Conservation (phyloP, 1,284 basidiomycete genomes). For the Leccinum angustisporum region DNA sequence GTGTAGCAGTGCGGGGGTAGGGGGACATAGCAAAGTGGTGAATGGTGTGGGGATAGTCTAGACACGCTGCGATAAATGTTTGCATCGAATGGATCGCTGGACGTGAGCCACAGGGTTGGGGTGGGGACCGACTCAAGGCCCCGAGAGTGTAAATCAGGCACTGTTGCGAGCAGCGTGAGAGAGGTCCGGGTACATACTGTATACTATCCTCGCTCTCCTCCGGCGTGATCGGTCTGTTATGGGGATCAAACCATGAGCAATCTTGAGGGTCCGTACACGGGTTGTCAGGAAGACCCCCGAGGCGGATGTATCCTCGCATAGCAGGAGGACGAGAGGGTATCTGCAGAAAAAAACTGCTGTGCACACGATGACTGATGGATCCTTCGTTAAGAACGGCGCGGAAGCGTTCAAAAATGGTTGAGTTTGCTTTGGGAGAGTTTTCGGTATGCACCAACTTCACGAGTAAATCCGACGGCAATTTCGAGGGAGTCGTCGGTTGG, state of each 20-base stretch:
- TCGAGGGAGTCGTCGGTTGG: slow-evolving; percentile 98
- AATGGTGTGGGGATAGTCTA: too few relatives aligned
- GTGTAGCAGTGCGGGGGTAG: too few relatives aligned
- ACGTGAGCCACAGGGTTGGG: too few relatives aligned
- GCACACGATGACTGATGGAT: slow-evolving; percentile 91
- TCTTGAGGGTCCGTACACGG: slow-evolving; percentile 94
- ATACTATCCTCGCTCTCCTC: slow-evolving; percentile 70
- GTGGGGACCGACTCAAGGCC: too few relatives aligned
- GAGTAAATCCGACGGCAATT: slow-evolving; percentile 96
- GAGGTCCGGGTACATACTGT: too few relatives aligned
- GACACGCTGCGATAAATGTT: too few relatives aligned
- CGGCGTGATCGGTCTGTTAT: slow-evolving; percentile 86
- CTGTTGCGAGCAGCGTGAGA: too few relatives aligned
- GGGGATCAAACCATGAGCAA: slow-evolving; percentile 91
- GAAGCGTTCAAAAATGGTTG: slow-evolving; percentile 93
- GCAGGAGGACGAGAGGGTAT: slow-evolving; percentile 35
- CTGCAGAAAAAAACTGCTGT: slow-evolving; percentile 33
- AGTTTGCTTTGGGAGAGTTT: slow-evolving; percentile 92
- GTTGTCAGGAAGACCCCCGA: slow-evolving; percentile 92
- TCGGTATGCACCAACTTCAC: slow-evolving; percentile 96
- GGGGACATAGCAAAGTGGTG: too few relatives aligned
- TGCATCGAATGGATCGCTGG: too few relatives aligned
- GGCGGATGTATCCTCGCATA: slow-evolving; percentile 87
- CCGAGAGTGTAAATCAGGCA: too few relatives aligned
- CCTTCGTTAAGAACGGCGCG: slow-evolving; percentile 96